Percentiles rank a stretch among this genome's conserved stretches.
phyloP scores from a whole-genome alignment of 202 grass and related monocot genomes.

The Setaria viridis region DNA sequence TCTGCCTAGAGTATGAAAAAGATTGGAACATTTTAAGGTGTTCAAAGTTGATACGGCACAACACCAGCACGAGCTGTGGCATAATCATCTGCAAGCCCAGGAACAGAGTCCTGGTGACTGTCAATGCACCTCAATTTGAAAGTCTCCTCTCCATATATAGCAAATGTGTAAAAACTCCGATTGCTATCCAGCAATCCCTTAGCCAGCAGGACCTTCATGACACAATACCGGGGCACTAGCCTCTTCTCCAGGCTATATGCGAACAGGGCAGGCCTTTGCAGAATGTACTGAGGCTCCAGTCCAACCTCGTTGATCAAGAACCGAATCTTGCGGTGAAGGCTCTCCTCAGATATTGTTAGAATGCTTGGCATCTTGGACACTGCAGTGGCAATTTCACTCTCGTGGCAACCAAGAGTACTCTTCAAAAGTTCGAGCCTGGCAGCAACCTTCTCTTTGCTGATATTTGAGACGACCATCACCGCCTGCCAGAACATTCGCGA shows the following conservation, averaged over 20 bases:
- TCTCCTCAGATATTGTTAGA: background rate
- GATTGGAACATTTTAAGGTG: too few species aligned
- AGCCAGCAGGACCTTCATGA: constrained; percentile 6
- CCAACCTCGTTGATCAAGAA: background rate
- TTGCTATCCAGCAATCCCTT: background rate
- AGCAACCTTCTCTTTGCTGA: background rate
- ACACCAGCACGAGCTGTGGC: background rate
- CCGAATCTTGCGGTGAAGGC: background rate
- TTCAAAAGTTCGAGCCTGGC: background rate
- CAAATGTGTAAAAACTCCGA: background rate
- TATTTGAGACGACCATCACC: fast-evolving
- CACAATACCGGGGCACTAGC: background rate
- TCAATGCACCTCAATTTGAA: constrained; percentile 7
- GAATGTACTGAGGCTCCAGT: background rate
- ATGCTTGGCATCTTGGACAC: background rate
- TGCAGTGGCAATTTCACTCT: background rate
- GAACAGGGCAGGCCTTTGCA: background rate
- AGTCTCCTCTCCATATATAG: background rate
- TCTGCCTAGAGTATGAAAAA: too few species aligned
- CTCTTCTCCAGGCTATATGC: background rate
- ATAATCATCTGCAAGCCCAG: constrained; percentile 42
- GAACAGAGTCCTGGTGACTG: constrained; percentile 25
- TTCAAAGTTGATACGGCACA: too few species aligned
- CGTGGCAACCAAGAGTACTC: too few species aligned
- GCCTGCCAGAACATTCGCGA: background rate